Conservation (phyloP, 2,329 filamentous ascomycete genomes). For the Fonsecaea monophora region DNA sequence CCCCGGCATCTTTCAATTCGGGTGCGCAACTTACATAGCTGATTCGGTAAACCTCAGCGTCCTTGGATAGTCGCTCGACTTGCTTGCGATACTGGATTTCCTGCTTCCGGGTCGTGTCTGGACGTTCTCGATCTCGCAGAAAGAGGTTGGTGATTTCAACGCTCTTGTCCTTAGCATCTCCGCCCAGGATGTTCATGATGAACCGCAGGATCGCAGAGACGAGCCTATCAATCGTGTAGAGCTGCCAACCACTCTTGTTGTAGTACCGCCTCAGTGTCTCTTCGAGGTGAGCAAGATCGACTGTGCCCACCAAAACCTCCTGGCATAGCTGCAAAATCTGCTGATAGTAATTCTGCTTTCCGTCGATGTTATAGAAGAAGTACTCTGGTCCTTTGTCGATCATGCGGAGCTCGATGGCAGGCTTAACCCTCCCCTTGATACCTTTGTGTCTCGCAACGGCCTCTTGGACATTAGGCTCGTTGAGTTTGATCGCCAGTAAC, state of each 20-base stretch:
- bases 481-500: conserved; percentile 81
- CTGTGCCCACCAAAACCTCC: conserved; percentile 80
- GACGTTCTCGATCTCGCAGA: conserved; percentile 77
- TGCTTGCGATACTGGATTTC: conserved; percentile 91
- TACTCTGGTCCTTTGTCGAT: conserved; percentile 75
- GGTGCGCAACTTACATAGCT: conserved; percentile 74
- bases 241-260: conserved; percentile 85
- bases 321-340: conserved; percentile 86
- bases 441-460: conserved; percentile 74
- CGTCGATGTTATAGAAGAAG: conserved; percentile 73
- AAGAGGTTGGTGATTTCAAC: conserved; percentile 89
- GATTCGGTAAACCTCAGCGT: conserved; percentile 88
- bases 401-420: conserved; percentile 82
- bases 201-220: conserved; percentile 78
- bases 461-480: conserved; percentile 73
- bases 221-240: conserved; percentile 92
- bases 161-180: conserved; percentile 90
- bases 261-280: conserved; percentile 92
- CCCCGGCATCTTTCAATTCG: conserved; percentile 3
- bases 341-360: conserved; percentile 77
- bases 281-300: conserved; percentile 84
- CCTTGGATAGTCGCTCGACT: conserved; percentile 90
- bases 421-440: conserved; percentile 62
- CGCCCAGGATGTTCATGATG: conserved; percentile 70
- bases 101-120: conserved; percentile 85